A percentile compares a stretch with the other conserved stretches of the same genome.
Conservation (phyloP, 345 rosid genomes). For the Rhodamnia rubescens region DNA sequence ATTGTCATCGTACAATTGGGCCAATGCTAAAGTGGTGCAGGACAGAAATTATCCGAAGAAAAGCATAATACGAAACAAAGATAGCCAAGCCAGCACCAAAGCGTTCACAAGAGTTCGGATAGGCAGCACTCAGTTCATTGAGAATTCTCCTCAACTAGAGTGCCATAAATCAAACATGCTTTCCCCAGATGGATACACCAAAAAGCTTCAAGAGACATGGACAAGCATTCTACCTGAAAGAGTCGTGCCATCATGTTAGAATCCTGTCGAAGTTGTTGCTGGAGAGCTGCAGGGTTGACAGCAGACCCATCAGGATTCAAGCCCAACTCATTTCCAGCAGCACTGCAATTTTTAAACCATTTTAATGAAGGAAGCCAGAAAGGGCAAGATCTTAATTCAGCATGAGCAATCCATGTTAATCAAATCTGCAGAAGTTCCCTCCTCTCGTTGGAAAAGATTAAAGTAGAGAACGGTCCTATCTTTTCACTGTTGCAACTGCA, state of each 20-base stretch:
- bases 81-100: not conserved
- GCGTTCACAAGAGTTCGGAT: not conserved
- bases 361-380: not conserved
- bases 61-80: not conserved
- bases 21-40: not conserved
- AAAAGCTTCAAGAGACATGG: not conserved
- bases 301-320: slow-evolving; percentile 92
- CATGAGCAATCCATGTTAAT: not conserved
- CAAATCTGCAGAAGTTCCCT: not conserved
- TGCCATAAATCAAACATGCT: not conserved
- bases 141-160: not conserved
- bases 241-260: slow-evolving; percentile 70
- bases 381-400: not conserved
- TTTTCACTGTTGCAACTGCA: not conserved
- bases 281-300: slow-evolving; percentile 79
- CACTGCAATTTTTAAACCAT: slow-evolving; percentile 26
- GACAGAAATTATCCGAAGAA: not conserved
- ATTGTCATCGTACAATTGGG: not conserved
- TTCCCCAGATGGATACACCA: not conserved
- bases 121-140: not conserved
- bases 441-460: not conserved
- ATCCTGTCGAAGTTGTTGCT: slow-evolving; percentile 66
- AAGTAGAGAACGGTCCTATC: not conserved
- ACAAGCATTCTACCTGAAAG: slow-evolving; percentile 50
- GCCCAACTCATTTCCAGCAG: slow-evolving; percentile 35